Base-by-base conservation (phyloP, 164 flowering plant genomes). In the Vitis labrusca region DNA sequence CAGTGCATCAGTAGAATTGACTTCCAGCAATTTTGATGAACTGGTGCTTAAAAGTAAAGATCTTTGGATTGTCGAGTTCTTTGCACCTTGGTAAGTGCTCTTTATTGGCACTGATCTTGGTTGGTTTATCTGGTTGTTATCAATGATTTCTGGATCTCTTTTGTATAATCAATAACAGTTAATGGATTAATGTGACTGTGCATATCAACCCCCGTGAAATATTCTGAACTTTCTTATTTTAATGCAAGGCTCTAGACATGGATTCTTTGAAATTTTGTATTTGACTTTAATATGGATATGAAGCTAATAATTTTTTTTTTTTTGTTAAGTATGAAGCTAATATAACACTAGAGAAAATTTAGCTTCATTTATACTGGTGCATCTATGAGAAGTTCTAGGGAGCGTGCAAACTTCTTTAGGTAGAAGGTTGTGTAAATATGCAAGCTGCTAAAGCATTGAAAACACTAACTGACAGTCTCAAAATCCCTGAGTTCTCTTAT, bases 51-150 rank as follows among this genome's bases (percentile, higher is more conserved):
- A 88, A 83, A 93, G 99, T 71, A 95, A 95, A 84, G 98, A 93
- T 9, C 89, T 95, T 10, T 95, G 99, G 99, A 73, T 95, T 67
- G 98, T 95, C 64, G 99, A 95, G 77, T 95, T 95, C 77, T 95
- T 89, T 82, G 98, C 99, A 59, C 98, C 99, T 59, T 95, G 99
- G 99, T 95, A 75, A 80, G 89, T 80, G 14, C 57, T 55, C 50
- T 52, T 72, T 55, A 10, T 66, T 64, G 23, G 63, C 44, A 37
- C 44, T 67, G 52, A 51, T 9, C 27, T 6, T 19, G 47, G n/a
- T 27, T 58, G 11, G 51, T 23, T 63, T 27, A 14, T 63, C 23
- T 49, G 53, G 32, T 27, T 54, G 66, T 27, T 49, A 13, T 14
- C 1, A n/a, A 37, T 37, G 44, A 37, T 37, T 37, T 37, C 5